A percentile compares a stretch with the other conserved stretches of the same genome.
Evolutionary conservation across 139 green algal genomes (phyloP).

Genomic region (Pycnococcus provasolii): DNA sequence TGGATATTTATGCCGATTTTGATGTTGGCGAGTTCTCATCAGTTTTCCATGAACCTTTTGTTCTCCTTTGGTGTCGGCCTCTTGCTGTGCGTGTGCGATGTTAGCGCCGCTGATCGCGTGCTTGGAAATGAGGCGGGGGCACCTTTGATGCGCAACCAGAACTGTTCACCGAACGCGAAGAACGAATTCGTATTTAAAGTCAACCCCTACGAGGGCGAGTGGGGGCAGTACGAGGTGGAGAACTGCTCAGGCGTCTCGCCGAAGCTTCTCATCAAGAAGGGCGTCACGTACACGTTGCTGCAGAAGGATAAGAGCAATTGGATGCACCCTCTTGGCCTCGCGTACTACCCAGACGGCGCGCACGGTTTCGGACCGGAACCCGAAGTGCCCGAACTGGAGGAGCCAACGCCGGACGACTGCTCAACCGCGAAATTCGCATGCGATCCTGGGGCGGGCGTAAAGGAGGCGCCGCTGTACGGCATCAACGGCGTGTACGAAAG

Average conservation of each 20-base stretch:
- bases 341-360: slow-evolving; percentile 17
- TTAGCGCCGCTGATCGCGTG: no score
- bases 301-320: slow-evolving; percentile 18
- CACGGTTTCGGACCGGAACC: slow-evolving; percentile 6
- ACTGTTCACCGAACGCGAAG: no score
- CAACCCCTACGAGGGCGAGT: neutral
- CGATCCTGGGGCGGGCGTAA: neutral
- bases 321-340: slow-evolving; percentile 18
- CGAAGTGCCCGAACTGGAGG: neutral
- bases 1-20: no score
- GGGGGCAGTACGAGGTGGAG: slow-evolving; percentile 11
- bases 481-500: neutral
- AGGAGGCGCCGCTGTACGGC: neutral
- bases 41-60: no score
- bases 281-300: slow-evolving; percentile 13
- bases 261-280: slow-evolving; percentile 8
- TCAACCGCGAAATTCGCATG: neutral
- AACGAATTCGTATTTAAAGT: no score
- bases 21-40: no score
- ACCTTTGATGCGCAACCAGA: no score
- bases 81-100: no score
- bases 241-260: slow-evolving; percentile 18
- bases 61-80: no score
- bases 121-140: no score
- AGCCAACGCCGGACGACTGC: neutral